Evolutionary conservation across 2,329 filamentous ascomycete genomes (phyloP), one percentile per base, ranked within the genome.

Genomic region (Phoma sp.): DNA sequence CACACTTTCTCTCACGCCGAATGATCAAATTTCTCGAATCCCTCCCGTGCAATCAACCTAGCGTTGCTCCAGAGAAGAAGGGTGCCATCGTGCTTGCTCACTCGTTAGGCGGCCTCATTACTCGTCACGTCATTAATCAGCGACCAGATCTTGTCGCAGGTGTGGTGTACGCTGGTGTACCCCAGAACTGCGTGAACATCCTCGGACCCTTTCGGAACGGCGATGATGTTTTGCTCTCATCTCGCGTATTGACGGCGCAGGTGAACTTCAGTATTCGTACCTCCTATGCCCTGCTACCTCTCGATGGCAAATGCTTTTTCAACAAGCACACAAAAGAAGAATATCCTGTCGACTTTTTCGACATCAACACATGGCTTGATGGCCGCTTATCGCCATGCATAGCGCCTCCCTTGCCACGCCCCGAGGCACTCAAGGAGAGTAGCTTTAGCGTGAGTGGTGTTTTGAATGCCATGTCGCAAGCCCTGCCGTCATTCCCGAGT

Each of bases 181-280:
- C 93, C 0, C 88, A 94, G 63, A 85, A 89, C 49, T 96, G 92
- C 71, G 86, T 97, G 71, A 97, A 96, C 71, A 95, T 96, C 46
- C 82, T 97, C 4, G 94, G 94, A 0, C 93, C 93, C 0, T 75
- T 98, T 12, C 87, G 93, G 32, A 94, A 96, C 65, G 93, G 93
- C n/a, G 93, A 98, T 70, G 90, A 93, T 17, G 92, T 97, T 0
- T 82, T 96, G 1, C 82, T 97, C 55, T 96, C 93, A 67, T 92
- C 92, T 58, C 91, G 91, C 62, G 89, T 97, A 0, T 82, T 98
- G 15, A 96, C 92, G 0, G 92, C 94, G 0, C 91, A 95, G 70
- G 93, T 96, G 64, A 96, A 96, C 76, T 96, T 98, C 68, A 92
- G 90, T 0, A 87, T 98, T 44, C 85, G 94, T 7, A 96, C 92